These are phyloP conservation scores for Aaosphaeria pasadenensis DNA, from an alignment of 2,329 filamentous ascomycete genomes.

Conservation along the genomic window DNA sequence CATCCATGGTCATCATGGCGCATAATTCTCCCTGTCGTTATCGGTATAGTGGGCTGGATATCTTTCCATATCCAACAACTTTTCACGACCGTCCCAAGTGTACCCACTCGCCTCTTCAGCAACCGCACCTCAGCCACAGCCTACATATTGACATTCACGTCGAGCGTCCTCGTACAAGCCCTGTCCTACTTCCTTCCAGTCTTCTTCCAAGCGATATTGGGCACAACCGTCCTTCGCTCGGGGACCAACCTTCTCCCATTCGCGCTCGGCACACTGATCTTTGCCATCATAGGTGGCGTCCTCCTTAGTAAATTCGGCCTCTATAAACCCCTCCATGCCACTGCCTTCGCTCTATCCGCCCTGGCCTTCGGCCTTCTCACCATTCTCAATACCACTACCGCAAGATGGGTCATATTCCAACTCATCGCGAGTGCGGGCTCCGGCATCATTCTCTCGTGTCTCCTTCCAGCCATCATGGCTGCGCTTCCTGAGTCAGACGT, in stretches of 20 bases:
- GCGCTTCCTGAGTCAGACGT: slow-evolving; percentile 19
- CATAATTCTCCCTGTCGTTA: slow-evolving; percentile 44
- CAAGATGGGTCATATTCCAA: slow-evolving; percentile 21
- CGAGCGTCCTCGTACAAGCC: slow-evolving; percentile 24
- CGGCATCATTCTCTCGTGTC: slow-evolving; percentile 23
- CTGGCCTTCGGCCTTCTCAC: slow-evolving; percentile 17
- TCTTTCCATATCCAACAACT: slow-evolving; percentile 18
- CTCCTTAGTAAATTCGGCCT: slow-evolving; percentile 19
- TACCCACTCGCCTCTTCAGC: slow-evolving; percentile 45
- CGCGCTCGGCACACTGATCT: slow-evolving; percentile 18
- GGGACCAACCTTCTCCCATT: slow-evolving; percentile 26
- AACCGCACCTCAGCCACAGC: slow-evolving; percentile 40
- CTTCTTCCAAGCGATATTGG: slow-evolving; percentile 28
- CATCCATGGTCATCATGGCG: slow-evolving; percentile 42
- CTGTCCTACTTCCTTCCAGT: slow-evolving; percentile 19
- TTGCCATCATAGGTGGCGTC: slow-evolving; percentile 18
- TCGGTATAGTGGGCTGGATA: slow-evolving; percentile 42
- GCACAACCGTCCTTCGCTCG: slow-evolving; percentile 18
- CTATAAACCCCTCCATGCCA: slow-evolving; percentile 25
- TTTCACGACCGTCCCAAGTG: slow-evolving; percentile 40
- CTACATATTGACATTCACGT: slow-evolving; percentile 33
- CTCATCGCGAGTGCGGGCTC: slow-evolving; percentile 19
- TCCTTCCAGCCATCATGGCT: slow-evolving; percentile 29
- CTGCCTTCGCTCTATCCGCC: slow-evolving; percentile 19
- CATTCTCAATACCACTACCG: slow-evolving; percentile 9